Evolutionary conservation across 768 basidiomycete species (phyloP).

Genomic region (Leccinellum albellum): DNA sequence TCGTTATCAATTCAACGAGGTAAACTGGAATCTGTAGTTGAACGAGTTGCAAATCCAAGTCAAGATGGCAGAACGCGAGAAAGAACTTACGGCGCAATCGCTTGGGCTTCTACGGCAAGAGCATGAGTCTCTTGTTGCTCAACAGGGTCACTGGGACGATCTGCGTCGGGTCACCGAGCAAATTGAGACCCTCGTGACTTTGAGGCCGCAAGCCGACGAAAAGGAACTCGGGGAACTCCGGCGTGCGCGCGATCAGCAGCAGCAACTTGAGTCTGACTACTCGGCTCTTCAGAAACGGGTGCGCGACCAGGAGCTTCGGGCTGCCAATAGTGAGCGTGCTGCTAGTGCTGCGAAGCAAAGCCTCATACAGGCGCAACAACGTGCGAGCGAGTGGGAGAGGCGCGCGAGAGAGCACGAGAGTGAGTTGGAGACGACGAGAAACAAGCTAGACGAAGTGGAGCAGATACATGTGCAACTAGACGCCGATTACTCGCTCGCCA

Average conservation of each 20-base stretch:
- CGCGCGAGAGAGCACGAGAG: slow-evolving; percentile 68
- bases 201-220: slow-evolving; percentile 61
- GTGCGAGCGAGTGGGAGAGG: slow-evolving; percentile 77
- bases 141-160: slow-evolving; percentile 79
- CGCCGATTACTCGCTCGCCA: slow-evolving; percentile 63
- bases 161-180: slow-evolving; percentile 68
- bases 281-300: slow-evolving; percentile 63
- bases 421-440: slow-evolving; percentile 55
- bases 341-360: slow-evolving; percentile 56
- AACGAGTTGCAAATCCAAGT: slow-evolving; percentile 58
- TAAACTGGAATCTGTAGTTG: slow-evolving; percentile 39
- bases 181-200: slow-evolving; percentile 59
- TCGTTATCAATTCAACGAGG: not conserved
- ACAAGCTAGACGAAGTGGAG: slow-evolving; percentile 64
- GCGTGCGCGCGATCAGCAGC: slow-evolving; percentile 55
- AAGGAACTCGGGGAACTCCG: slow-evolving; percentile 73
- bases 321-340: slow-evolving; percentile 57
- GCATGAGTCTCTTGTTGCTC: slow-evolving; percentile 52
- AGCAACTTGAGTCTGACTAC: slow-evolving; percentile 64
- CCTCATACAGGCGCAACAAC: slow-evolving; percentile 70
- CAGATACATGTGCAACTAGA: slow-evolving; percentile 63
- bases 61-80: slow-evolving; percentile 57
- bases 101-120: slow-evolving; percentile 55
- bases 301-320: slow-evolving; percentile 67
- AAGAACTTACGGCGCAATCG: slow-evolving; percentile 51